phyloP scores from a whole-genome alignment of 805 yeast species.

The Myxozyma melibiosi region DNA sequence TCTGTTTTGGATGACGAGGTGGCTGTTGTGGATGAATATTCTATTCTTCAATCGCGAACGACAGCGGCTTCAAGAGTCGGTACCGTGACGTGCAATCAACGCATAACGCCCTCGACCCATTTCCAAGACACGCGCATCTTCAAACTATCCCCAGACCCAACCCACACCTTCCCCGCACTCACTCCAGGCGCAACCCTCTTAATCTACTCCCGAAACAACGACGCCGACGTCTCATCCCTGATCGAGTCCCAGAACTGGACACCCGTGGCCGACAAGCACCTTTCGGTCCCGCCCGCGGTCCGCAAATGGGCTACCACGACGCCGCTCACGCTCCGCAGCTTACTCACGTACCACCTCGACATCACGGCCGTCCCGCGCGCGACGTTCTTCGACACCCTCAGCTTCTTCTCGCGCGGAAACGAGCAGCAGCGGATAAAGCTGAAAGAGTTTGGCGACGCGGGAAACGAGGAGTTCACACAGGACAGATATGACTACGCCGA shows the following conservation, averaged over 20 bases:
- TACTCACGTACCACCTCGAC: constrained; percentile 80
- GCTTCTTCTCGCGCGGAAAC: constrained; percentile 72
- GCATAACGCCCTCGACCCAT: constrained; percentile 72
- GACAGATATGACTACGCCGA: constrained; percentile 90
- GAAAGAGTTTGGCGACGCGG: constrained; percentile 68
- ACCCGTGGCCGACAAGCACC: constrained; percentile 64
- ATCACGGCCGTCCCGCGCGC: constrained; percentile 80
- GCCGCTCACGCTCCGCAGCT: constrained; percentile 66
- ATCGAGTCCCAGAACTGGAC: constrained; percentile 75
- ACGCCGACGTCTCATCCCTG: constrained; percentile 62
- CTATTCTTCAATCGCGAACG: constrained; percentile 1
- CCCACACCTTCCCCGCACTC: constrained; percentile 25
- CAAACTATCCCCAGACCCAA: constrained; percentile 42
- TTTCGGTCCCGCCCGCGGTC: constrained; percentile 42
- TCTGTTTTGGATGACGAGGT: constrained; percentile 35
- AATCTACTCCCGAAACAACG: constrained; percentile 73
- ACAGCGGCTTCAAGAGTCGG: constrained; percentile 45
- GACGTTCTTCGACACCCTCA: constrained; percentile 70
- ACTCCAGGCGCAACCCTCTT: constrained; percentile 81
- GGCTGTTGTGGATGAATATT: background rate
- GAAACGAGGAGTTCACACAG: constrained; percentile 60
- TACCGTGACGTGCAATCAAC: constrained; percentile 50
- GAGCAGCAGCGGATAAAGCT: constrained; percentile 75
- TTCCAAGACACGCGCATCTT: constrained; percentile 87
- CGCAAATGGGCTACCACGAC: constrained; percentile 56